These are phyloP conservation scores for Clausena lansium DNA, from an alignment of 345 rosid genomes.

Conservation along the genomic window DNA sequence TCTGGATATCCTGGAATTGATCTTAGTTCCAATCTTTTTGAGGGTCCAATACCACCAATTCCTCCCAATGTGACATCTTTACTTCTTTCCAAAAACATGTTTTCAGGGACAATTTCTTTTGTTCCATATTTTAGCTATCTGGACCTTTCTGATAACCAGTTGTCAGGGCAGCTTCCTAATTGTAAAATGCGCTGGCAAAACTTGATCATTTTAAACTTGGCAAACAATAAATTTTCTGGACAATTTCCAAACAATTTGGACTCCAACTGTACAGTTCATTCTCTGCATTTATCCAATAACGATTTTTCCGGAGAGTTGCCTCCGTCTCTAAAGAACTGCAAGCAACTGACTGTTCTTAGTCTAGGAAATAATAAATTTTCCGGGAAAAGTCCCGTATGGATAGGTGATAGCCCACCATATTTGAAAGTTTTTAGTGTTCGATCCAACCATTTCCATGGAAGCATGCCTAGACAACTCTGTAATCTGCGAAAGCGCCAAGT, in stretches of 20 bases:
- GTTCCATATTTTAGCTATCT: slow-evolving; percentile 14
- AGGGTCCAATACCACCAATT: slow-evolving; percentile 13
- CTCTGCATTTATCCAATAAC: slow-evolving; percentile 14
- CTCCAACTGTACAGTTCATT: background rate
- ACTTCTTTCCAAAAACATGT: slow-evolving; percentile 33
- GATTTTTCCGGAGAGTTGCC: slow-evolving; percentile 16
- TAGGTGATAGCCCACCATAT: background rate
- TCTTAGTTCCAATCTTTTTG: slow-evolving; percentile 9
- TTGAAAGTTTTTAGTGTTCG: slow-evolving; percentile 15
- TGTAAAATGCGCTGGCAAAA: background rate
- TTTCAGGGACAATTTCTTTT: slow-evolving; percentile 27
- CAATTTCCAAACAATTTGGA: slow-evolving; percentile 14
- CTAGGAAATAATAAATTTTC: slow-evolving; percentile 17
- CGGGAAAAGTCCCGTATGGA: slow-evolving; percentile 15
- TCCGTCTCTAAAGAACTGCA: slow-evolving; percentile 9
- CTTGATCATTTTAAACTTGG: slow-evolving; percentile 4
- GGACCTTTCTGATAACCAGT: slow-evolving; percentile 28
- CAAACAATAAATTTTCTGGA: slow-evolving; percentile 17
- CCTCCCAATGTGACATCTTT: slow-evolving; percentile 16
- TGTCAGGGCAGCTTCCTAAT: slow-evolving; percentile 32
- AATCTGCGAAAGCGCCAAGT: background rate
- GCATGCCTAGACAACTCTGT: background rate
- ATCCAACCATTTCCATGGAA: slow-evolving; percentile 23
- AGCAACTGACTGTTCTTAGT: background rate
- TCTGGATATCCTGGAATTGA: slow-evolving; percentile 10